Base-by-base conservation (phyloP, 2,329 filamentous ascomycete species). In the Ampelomyces quisqualis region DNA sequence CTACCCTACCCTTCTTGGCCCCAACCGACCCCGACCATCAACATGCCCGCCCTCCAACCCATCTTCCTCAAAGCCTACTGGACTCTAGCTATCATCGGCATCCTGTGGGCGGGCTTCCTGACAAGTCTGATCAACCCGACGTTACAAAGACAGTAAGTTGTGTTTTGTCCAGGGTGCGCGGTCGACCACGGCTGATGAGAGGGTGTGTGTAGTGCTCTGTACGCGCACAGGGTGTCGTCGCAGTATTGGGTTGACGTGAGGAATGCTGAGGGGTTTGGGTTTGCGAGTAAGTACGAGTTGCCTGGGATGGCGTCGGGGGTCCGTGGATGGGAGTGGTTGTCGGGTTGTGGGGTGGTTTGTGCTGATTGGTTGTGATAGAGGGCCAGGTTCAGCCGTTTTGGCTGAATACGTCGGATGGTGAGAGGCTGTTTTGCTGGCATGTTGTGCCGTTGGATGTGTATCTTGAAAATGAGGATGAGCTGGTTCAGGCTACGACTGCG, bases 341-440 rank as follows among this genome's bases (percentile, higher is more conserved):
- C n/a, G n/a, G n/a, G n/a, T n/a, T n/a, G n/a, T n/a, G n/a, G n/a
- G n/a, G n/a, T n/a, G n/a, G n/a, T n/a, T n/a, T n/a, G n/a, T 38
- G 33, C 36, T 34, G 9, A 43, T 39, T 36, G 9, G 14, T 4
- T 24, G 17, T 31, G 17, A 19, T 27, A 91, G 87, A 82, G 62
- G 89, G 90, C 55, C 91, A 97, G 70, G 86, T 95, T 2, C 90
- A 88, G 5, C 87, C 91, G 0, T 96, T 97, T 65, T 82, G 80
- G 33, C 70, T 97, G 24, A 72, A 70, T 3, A 93, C 89, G 0
- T 73, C 81, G 1, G 90, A 96, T 64, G 81, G 82, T 26, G 84
- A 90, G 66, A 81, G 74, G 2, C 72, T 97, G 13, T 94, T 93
- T 62, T 87, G 86, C 18, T 97, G 91, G 91, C 91, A 96, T 61